Base-by-base conservation (phyloP, 2,329 filamentous ascomycete genomes). In the Alternaria triticimaculans region DNA sequence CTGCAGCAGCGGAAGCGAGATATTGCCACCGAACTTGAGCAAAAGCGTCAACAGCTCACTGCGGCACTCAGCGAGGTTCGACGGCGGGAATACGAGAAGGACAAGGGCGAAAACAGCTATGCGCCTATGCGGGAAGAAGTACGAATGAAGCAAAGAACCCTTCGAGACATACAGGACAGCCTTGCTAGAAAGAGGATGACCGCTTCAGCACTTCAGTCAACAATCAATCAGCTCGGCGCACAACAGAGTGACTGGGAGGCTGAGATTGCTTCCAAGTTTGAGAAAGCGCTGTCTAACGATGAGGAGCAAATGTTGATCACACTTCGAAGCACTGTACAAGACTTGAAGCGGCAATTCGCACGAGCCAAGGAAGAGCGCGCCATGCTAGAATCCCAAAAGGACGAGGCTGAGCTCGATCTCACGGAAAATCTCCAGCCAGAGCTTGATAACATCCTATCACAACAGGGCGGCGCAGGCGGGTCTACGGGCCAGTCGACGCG, bases 1-100 rank as follows among this genome's bases (percentile, higher is more conserved):
- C 86, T 94, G 58, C 84, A 87, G 61, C 84, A 83, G 14, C 87
- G 92, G 58, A 87, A 89, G 44, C 82, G 83, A 6, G 88, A 91
- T 56, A 90, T 97, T 58, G 87, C 88, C 55, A 84, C 81, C 14
- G 87, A 93, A 72, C 87, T 96, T 57, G 91, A 96, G 70, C 84
- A 86, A 63, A 90, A 97, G 71, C 93, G 96, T 67, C 95, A 98
- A 76, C 89, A 96, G 74, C 93, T 98, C 68, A 98, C 94, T 1
- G 88, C 86, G 55, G 92, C 94, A n/a, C 88, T 93, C 75, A 92
- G 93, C 57, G 91, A 95, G 62, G 81, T 95, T 49, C 91, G 94
- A 72, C 97, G 95, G 80, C 84, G 93, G 12, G 91, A 96, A 74
- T 92, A 96, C 76, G 88, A 89, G 75, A 86, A 92, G 68, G 87